Conservation (phyloP, 495 filamentous ascomycete genomes). For the Pseudomonodictys pantanalensis region DNA sequence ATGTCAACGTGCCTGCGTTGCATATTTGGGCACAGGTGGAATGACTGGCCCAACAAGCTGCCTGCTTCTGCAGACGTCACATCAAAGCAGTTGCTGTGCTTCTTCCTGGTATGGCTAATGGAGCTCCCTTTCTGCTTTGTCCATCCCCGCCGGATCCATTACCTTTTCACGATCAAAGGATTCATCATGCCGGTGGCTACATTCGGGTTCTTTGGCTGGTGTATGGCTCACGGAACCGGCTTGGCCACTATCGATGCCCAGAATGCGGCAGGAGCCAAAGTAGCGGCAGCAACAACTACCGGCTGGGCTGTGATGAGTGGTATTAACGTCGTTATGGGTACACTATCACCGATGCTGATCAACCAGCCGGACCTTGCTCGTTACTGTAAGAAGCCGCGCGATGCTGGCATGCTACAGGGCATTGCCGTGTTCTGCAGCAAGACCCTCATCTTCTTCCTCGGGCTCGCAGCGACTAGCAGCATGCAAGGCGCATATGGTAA, state of each 20-base stretch:
- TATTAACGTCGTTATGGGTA: conserved; percentile 15
- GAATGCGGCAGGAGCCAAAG: conserved; percentile 1
- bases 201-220: conserved; percentile 14
- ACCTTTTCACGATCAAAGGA: conserved; percentile 13
- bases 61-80: conserved; percentile 7
- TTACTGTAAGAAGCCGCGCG: conserved; percentile 10
- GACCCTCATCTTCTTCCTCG: conserved; percentile 15
- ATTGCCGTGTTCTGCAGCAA: conserved; percentile 10
- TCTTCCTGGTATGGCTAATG: conserved; percentile 18
- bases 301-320: conserved; percentile 20
- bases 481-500: conserved; percentile 9
- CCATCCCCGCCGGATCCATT: conserved; percentile 9
- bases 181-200: conserved; percentile 13
- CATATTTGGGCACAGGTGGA: conserved; percentile 15
- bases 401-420: conserved; percentile 14
- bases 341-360: conserved; percentile 5
- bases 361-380: conserved; percentile 18
- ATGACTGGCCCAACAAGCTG: conserved; percentile 2
- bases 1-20: conserved; percentile 7
- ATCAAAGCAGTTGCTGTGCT: conserved; percentile 3
- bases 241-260: neutral
- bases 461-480: conserved; percentile 3
- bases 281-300: conserved; percentile 1
- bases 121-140: conserved; percentile 10
- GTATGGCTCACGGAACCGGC: conserved; percentile 13